phyloP scores from a whole-genome alignment of 257 asterid genomes.

The Scutellaria barbata region DNA sequence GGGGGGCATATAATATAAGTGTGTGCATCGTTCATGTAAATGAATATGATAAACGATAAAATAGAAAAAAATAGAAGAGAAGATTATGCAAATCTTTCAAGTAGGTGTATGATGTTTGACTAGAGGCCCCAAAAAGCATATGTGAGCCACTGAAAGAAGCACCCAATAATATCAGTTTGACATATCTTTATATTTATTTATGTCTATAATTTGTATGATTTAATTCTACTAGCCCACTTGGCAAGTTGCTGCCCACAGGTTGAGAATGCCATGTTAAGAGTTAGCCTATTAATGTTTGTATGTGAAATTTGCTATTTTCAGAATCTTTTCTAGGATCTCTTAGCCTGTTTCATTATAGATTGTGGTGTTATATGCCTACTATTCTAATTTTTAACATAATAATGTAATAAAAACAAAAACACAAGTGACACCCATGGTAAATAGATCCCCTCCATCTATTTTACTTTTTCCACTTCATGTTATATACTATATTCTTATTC shows the following conservation, averaged over 20 bases:
- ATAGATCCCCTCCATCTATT: no score
- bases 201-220: background rate
- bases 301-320: conserved; percentile 40
- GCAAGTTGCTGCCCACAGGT: conserved; percentile 38
- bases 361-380: conserved; percentile 12
- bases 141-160: background rate
- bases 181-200: background rate
- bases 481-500: no score
- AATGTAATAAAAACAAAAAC: no score
- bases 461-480: no score
- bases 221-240: conserved; percentile 26
- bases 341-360: background rate
- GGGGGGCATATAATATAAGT: no score
- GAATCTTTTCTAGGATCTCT: conserved; percentile 43
- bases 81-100: no score
- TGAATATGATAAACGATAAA: no score
- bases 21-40: no score
- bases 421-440: no score
- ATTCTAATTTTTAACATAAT: no score
- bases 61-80: no score
- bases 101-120: conserved; percentile 31
- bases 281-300: conserved; percentile 27
- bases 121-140: conserved; percentile 7
- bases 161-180: conserved; percentile 15
- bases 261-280: conserved; percentile 27